Percentiles rank a stretch among this genome's conserved stretches.
These are phyloP conservation scores for Wolfiporia cocos DNA, from an alignment of 1,284 basidiomycete species.

Conservation along the genomic window DNA sequence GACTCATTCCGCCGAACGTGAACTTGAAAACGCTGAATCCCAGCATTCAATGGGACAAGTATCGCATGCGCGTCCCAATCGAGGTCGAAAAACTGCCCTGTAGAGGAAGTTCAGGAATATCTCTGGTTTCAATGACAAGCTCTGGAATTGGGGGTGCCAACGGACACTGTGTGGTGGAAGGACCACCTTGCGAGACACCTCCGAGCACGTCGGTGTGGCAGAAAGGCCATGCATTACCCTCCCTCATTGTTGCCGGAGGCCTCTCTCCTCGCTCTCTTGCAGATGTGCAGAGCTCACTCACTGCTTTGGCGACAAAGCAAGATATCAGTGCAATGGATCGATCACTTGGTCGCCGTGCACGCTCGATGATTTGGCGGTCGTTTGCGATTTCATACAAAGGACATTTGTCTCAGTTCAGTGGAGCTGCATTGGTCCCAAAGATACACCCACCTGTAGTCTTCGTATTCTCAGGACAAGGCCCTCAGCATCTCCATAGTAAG, in stretches of 20 bases:
- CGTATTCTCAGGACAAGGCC: slow-evolving; percentile 9
- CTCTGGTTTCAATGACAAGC: slow-evolving; percentile 33
- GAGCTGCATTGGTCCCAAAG: slow-evolving; percentile 24
- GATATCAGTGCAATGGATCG: slow-evolving; percentile 7
- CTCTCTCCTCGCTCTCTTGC: slow-evolving; percentile 27
- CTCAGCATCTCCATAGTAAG: slow-evolving; percentile 10
- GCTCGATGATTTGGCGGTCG: slow-evolving; percentile 32
- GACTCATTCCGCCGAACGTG: slow-evolving; percentile 33
- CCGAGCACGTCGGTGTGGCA: neutral
- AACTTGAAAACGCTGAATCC: slow-evolving; percentile 32
- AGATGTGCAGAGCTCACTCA: slow-evolving; percentile 4
- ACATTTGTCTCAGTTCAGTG: slow-evolving; percentile 12
- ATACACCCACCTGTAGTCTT: slow-evolving; percentile 27
- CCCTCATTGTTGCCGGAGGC: slow-evolving; percentile 27
- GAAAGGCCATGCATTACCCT: neutral
- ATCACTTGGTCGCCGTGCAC: slow-evolving; percentile 22
- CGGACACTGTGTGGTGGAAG: slow-evolving; percentile 34
- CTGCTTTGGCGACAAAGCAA: slow-evolving; percentile 24
- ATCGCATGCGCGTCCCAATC: slow-evolving; percentile 21
- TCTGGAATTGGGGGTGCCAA: slow-evolving; percentile 40
- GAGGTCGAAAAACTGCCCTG: slow-evolving; percentile 19
- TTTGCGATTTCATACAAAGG: slow-evolving; percentile 10
- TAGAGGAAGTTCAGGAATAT: slow-evolving; percentile 24
- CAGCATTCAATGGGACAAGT: slow-evolving; percentile 32
- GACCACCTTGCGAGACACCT: slow-evolving; percentile 17